Evolutionary conservation across 495 filamentous ascomycete genomes (phyloP), one percentile per base, ranked within the genome.

Genomic region (Aspergillus asperescens): DNA sequence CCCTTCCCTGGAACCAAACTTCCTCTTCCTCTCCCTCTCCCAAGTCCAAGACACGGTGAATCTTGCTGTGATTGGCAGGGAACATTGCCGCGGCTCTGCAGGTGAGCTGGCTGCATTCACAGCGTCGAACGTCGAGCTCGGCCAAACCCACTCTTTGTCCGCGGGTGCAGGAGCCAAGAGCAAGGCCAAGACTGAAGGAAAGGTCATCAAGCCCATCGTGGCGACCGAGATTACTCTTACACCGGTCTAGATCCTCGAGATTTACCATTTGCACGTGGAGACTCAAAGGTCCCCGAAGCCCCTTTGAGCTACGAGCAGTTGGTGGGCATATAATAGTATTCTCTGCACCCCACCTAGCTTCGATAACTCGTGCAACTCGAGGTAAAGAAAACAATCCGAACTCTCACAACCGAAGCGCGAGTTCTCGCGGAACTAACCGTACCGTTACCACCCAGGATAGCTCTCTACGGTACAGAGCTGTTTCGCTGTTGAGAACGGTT

Each of bases 381-480:
- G 29, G 28, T 47, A 29, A 47, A 34, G 19, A 34, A 29, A 23
- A 27, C 6, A 10, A 20, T 15, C 31, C n/a, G 28, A 34, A 12
- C 20, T 34, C 25, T 23, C 15, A 32, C n/a, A 46, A 1, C 28
- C 15, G 44, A 34, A 47, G 28, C 20, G 16, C 44, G 1, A 47
- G 29, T n/a, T 47, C 20, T 29, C 20, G 29, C 18, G 46, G 46
- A 48, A 48, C 31, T 48, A 37, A 27, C 37, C 1, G 19, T 49
- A n/a, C n/a, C 46, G 8, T 39, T 32, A 37, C 27, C 12, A 44
- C 25, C 42, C 22, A 7, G 9, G 28, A 29, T 15, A 49, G 41
- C 54, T 49, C 42, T 34, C 38, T 34, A 40, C 51, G 47, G 41
- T 40, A 34, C 34, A 54, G 7, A 19, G 24, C 51, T 24, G 29